Evolutionary conservation across 2,329 filamentous ascomycete species (phyloP).

Genomic region (Talaromyces piceae): DNA sequence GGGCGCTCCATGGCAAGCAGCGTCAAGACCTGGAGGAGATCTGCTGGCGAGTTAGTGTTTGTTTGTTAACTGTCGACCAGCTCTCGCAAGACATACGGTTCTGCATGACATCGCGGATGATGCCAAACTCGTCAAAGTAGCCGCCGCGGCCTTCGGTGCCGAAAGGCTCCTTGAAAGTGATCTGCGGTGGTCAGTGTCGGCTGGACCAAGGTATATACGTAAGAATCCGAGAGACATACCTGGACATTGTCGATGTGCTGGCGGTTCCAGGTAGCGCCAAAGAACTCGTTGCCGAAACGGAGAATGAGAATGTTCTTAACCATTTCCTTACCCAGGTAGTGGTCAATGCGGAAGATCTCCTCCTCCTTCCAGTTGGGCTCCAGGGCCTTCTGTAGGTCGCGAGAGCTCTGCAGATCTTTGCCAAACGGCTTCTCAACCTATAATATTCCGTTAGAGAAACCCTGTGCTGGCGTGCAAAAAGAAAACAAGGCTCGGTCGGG

Average conservation of each 20-base stretch:
- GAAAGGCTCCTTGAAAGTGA: slow-evolving; percentile 99
- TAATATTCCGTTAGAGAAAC: slow-evolving; percentile 14
- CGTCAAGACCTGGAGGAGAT: slow-evolving; percentile 91
- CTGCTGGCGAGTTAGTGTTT: slow-evolving; percentile 24
- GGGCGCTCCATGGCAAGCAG: slow-evolving; percentile 96
- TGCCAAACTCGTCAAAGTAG: slow-evolving; percentile 99
- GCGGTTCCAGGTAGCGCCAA: slow-evolving; percentile 97
- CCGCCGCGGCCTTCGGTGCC: slow-evolving; percentile 95
- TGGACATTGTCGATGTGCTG: slow-evolving; percentile 99
- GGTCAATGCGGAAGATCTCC: slow-evolving; percentile 97
- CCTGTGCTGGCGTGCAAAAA: too few relatives aligned
- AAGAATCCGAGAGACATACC: slow-evolving; percentile 32
- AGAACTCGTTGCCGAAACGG: slow-evolving; percentile 97
- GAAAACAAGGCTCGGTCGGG: too few relatives aligned
- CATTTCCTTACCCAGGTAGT: slow-evolving; percentile 99
- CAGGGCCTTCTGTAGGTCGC: slow-evolving; percentile 88
- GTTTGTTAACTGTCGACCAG: background rate
- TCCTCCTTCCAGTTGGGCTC: slow-evolving; percentile 98
- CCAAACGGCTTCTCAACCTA: slow-evolving; percentile 99
- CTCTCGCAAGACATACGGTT: slow-evolving; percentile 54
- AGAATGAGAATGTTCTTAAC: slow-evolving; percentile 99
- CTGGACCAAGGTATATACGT: background rate
- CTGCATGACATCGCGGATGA: slow-evolving; percentile 99
- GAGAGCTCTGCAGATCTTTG: slow-evolving; percentile 89
- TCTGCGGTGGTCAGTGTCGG: slow-evolving; percentile 39